Base-by-base conservation (phyloP, 2,329 filamentous ascomycete genomes). In the Verruconis gallopava region DNA sequence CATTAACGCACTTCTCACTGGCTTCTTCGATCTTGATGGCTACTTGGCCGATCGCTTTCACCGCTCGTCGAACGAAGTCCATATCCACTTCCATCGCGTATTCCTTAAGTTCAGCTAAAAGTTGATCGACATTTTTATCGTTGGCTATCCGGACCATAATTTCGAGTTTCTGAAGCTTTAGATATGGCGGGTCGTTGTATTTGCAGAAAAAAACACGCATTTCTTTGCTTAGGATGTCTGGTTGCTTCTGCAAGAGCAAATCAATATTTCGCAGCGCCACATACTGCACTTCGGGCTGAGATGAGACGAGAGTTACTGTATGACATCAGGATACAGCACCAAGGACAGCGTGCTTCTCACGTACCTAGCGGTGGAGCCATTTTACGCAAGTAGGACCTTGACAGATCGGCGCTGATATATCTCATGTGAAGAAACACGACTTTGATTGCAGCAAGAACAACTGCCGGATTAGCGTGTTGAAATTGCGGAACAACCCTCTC, bases 121-220 rank as follows among this genome's bases (percentile, higher is more conserved):
- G 71, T 57, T 96, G 91, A 56, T 98, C 91, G 46, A 89, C 89
- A 57, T 96, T 98, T 57, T 81, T 82, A 52, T 95, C 88, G 64
- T 95, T 96, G 47, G 89, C 85, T 77, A 98, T 96, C 61, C 91
- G 80, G 37, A 98, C 89, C 91, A 98, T 96, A 48, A 96, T 96
- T 59, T 98, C 91, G 38, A 98, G 75, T 59, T 98, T 98, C 58
- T 94, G 83, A 46, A 98, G 77, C 63, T 98, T 98, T 54, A 98
- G 79, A 59, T 98, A 98, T 17, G 86, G 86, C 2, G 91, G 89
- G 53, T 98, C 91, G 58, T 96, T 96, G 68, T 98, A 98, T 66
- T 98, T 98, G 79, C 91, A 98, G 67, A 98, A 98, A 67, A 98
- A 98, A 5, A 98, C 91, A 35, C 91, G 78, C 55, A 98, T 77